These are phyloP conservation scores for Schizophyllum commune DNA, from an alignment of 1,284 basidiomycete species.

Conservation along the genomic window DNA sequence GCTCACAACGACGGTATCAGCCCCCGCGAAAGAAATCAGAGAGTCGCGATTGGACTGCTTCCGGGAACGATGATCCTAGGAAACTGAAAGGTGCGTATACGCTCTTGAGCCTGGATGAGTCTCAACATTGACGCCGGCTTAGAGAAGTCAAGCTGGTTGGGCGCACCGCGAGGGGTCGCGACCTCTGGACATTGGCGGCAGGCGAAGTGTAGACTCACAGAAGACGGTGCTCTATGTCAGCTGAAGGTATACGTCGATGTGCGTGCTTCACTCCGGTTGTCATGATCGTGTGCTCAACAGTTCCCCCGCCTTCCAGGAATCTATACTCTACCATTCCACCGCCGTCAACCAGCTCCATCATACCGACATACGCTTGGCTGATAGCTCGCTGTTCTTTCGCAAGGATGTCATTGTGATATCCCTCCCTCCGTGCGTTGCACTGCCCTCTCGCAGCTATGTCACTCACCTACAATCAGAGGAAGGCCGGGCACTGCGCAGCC, in stretches of 20 bases:
- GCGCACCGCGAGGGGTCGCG: constrained; percentile 26
- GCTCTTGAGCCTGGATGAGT: constrained; percentile 2
- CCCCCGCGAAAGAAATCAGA: constrained; percentile 44
- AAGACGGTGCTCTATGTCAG: constrained; percentile 58
- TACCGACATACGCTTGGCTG: constrained; percentile 64
- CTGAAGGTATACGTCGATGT: constrained; percentile 71
- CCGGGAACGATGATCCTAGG: constrained; percentile 26
- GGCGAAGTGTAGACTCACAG: constrained; percentile 60
- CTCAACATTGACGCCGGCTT: constrained; percentile 4
- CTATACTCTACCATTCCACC: constrained; percentile 62
- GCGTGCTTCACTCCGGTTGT: constrained; percentile 18
- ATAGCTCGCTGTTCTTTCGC: constrained; percentile 63
- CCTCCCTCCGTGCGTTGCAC: constrained; percentile 29
- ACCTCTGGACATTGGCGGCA: constrained; percentile 56
- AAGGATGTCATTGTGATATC: constrained; percentile 64
- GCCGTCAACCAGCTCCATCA: constrained; percentile 64
- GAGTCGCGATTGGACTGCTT: constrained; percentile 37
- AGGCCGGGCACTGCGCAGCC: constrained; percentile 19
- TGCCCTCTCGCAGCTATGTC: constrained; percentile 2
- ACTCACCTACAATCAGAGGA: constrained; percentile 5
- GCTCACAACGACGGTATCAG: constrained; percentile 11
- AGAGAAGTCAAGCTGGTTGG: constrained; percentile 73
- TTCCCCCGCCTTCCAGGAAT: constrained; percentile 39
- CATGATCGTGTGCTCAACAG: constrained; percentile 6
- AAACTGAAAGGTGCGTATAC: constrained; percentile 51